A percentile compares a stretch with the other conserved stretches of the same genome.
Conservation (phyloP, 306 rosid species). For the Sesbania bispinosa region DNA sequence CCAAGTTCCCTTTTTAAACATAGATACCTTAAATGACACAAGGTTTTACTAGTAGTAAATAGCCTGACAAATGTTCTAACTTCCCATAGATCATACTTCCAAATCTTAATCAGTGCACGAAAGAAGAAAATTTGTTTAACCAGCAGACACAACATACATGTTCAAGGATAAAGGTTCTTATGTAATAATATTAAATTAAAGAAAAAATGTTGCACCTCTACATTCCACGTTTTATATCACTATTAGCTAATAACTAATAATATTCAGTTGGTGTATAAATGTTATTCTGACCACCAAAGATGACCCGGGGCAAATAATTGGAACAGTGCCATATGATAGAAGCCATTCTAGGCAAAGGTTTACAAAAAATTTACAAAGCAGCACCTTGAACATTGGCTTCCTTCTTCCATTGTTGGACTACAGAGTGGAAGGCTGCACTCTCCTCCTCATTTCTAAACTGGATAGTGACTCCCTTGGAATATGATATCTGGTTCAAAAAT, state of each 20-base stretch:
- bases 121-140: constrained; percentile 4
- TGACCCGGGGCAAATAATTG: background rate
- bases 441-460: constrained; percentile 77
- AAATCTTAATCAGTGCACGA: background rate
- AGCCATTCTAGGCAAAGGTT: background rate
- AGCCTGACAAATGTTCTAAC: background rate
- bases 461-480: constrained; percentile 56
- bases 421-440: constrained; percentile 62
- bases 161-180: background rate
- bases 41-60: constrained; percentile 1
- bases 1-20: background rate
- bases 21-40: background rate
- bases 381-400: constrained; percentile 63
- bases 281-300: background rate
- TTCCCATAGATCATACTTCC: background rate
- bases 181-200: background rate
- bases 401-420: constrained; percentile 70
- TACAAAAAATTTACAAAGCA: constrained; percentile 24
- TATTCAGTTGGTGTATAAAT: background rate
- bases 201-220: background rate
- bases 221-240: background rate
- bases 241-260: background rate
- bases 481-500: constrained; percentile 53
- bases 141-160: background rate
- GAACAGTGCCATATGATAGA: background rate